Evolutionary conservation across 2,329 filamentous ascomycete species (phyloP), one percentile per base, ranked within the genome.

Genomic region (Didymella sp.): DNA sequence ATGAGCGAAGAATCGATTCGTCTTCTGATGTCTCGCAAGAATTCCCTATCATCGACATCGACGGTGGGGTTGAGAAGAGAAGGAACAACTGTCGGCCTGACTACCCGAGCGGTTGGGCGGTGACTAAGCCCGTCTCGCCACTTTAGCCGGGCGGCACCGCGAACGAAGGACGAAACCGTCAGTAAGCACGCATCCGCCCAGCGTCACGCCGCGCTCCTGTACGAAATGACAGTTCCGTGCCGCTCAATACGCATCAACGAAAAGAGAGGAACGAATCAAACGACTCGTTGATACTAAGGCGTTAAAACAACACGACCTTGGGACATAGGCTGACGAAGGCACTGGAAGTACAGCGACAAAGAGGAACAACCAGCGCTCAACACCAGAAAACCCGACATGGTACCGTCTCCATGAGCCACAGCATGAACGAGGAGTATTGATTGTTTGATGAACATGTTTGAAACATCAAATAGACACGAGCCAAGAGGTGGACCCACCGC

Each of bases 391-490:
- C 30, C 40, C 45, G 31, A 45, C n/a, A 47, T 42, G 43, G 27
- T 48, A 27, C 30, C 48, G 48, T 43, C 30, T 48, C 42, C 38
- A 28, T 24, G 19, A 47, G 22, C 19, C 30, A 22, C 31, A 52
- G 48, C 44, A 52, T 57, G 48, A 35, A 45, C 25, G 31, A 48
- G 25, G 31, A 40, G 15, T 49, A 57, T 51, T 21, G 54, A 57
- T 48, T 57, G 54, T 57, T 57, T 52, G 54, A 57, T 57, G 54
- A 27, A 28, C 54, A 35, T 35, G 37, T 33, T 30, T 52, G 54
- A 57, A 57, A 57, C 54, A 44, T 48, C 28, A 38, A 48, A 56
- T 43, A 41, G 40, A 48, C 48, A 38, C 11, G 27, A 15, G 43
- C 54, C 37, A 52, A 52, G 48, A 24, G 28, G 19, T 17, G 27